Evolutionary conservation across 2,329 filamentous ascomycete species (phyloP), one percentile per base, ranked within the genome.

Genomic region (Periconia sp.): DNA sequence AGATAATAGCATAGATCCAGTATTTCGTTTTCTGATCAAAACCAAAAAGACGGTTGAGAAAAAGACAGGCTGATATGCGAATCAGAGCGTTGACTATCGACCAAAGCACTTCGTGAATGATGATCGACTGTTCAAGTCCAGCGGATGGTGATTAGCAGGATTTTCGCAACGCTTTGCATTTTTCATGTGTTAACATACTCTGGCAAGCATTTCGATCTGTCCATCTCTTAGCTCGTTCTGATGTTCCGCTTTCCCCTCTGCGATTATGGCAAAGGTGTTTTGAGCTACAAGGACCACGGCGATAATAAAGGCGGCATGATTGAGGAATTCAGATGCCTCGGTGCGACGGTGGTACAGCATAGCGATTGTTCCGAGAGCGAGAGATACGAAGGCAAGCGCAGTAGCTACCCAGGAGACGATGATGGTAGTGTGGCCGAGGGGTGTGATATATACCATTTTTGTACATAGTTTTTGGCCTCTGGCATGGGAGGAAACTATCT

Each of bases 111-210:
- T 53, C 51, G 19, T 44, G 48, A 6, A 50, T 19, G 3, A 49
- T 5, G 6, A 53, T 19, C 5, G 46, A 53, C 51, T 53, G n/a
- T 18, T n/a, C n/a, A n/a, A n/a, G n/a, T n/a, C n/a, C n/a, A n/a
- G n/a, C n/a, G n/a, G n/a, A n/a, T n/a, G n/a, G n/a, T n/a, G n/a
- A n/a, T n/a, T n/a, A n/a, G n/a, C n/a, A n/a, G n/a, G n/a, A n/a
- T n/a, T n/a, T n/a, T n/a, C n/a, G n/a, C n/a, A n/a, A n/a, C n/a
- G n/a, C n/a, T n/a, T n/a, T n/a, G n/a, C n/a, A n/a, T n/a, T n/a
- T n/a, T n/a, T n/a, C n/a, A n/a, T n/a, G n/a, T n/a, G n/a, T n/a
- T 23, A 13, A 41, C 30, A 6, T 35, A 53, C 47, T 23, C 49
- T 50, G 1, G 51, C 51, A 2, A 53, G 20, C 2, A 13, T 41